Evolutionary conservation across 495 filamentous ascomycete genomes (phyloP).

Genomic region (Hypoxylon cercidicola): DNA sequence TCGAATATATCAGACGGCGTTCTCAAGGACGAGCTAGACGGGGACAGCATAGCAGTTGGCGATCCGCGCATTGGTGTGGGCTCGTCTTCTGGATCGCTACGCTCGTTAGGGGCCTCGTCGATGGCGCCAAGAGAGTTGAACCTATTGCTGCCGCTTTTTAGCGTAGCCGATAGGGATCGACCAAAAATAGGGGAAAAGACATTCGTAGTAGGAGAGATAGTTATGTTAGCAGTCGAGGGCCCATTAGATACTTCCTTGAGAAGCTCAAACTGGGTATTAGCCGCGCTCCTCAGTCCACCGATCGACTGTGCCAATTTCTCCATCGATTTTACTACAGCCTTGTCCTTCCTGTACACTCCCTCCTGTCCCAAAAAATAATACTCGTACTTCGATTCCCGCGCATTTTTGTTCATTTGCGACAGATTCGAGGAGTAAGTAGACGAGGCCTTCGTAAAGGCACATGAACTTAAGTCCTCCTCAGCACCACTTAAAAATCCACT

Average conservation of each 20-base stretch:
- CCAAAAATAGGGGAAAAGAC: conserved; percentile 45
- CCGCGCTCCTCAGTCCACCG: conserved; percentile 89
- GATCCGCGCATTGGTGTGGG: conserved; percentile 19
- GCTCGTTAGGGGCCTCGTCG: conserved; percentile 73
- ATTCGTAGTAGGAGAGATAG: conserved; percentile 47
- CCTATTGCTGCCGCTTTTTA: conserved; percentile 44
- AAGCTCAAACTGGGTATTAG: conserved; percentile 86
- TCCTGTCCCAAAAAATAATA: conserved; percentile 88
- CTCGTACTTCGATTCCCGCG: conserved; percentile 89
- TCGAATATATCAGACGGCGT: conserved; percentile 85
- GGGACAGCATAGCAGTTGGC: conserved; percentile 26
- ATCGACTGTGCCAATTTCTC: conserved; percentile 89
- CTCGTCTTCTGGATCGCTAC: conserved; percentile 57
- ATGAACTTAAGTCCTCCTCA: conserved; percentile 75
- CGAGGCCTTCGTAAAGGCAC: conserved; percentile 72
- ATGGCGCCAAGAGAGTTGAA: conserved; percentile 66
- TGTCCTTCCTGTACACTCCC: conserved; percentile 80
- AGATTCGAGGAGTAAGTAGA: conserved; percentile 75
- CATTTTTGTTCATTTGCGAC: conserved; percentile 76
- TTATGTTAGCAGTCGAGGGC: conserved; percentile 21
- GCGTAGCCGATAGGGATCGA: conserved; percentile 46
- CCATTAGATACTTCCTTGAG: conserved; percentile 66
- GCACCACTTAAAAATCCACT: conserved; percentile 85
- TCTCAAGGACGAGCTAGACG: conserved; percentile 47
- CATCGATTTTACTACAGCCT: conserved; percentile 82